Evolutionary conservation across 495 filamentous ascomycete genomes (phyloP).

Genomic region (Evansstolkia leycettana): DNA sequence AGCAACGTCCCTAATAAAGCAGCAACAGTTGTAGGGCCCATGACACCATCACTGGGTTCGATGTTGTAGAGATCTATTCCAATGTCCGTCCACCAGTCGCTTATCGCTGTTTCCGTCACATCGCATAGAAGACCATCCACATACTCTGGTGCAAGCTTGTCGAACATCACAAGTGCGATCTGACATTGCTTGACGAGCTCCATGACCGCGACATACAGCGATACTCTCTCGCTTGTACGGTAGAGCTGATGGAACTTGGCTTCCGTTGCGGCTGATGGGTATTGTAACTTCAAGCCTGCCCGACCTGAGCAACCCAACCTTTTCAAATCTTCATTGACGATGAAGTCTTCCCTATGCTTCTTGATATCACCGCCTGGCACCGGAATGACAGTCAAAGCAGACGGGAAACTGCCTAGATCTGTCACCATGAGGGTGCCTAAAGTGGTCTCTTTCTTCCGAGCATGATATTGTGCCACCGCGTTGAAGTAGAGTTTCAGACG

Average conservation of each 20-base stretch:
- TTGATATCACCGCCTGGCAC: slow-evolving; percentile 79
- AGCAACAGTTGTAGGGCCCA: slow-evolving; percentile 86
- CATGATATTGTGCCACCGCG: slow-evolving; percentile 71
- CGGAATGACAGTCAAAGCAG: slow-evolving; percentile 73
- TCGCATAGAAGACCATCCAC: slow-evolving; percentile 90
- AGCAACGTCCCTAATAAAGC: slow-evolving; percentile 79
- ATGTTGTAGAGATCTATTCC: slow-evolving; percentile 81
- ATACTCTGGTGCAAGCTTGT: slow-evolving; percentile 75
- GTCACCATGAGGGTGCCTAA: slow-evolving; percentile 86
- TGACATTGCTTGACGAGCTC: slow-evolving; percentile 92
- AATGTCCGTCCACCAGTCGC: slow-evolving; percentile 94
- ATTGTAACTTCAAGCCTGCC: slow-evolving; percentile 65
- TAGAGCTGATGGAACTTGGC: slow-evolving; percentile 92
- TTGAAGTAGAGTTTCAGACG: slow-evolving; percentile 74
- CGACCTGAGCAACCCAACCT: slow-evolving; percentile 84
- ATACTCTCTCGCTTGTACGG: slow-evolving; percentile 68
- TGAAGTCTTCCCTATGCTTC: slow-evolving; percentile 71
- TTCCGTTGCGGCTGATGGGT: slow-evolving; percentile 65
- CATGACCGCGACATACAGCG: slow-evolving; percentile 61
- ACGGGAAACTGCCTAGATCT: slow-evolving; percentile 82
- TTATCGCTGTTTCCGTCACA: slow-evolving; percentile 77
- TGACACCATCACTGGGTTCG: slow-evolving; percentile 81
- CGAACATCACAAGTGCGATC: slow-evolving; percentile 76
- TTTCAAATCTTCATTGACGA: slow-evolving; percentile 93
- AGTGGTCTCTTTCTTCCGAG: slow-evolving; percentile 66